Conservation (phyloP, 257 asterid species). For the Gentiana macrophylla region DNA sequence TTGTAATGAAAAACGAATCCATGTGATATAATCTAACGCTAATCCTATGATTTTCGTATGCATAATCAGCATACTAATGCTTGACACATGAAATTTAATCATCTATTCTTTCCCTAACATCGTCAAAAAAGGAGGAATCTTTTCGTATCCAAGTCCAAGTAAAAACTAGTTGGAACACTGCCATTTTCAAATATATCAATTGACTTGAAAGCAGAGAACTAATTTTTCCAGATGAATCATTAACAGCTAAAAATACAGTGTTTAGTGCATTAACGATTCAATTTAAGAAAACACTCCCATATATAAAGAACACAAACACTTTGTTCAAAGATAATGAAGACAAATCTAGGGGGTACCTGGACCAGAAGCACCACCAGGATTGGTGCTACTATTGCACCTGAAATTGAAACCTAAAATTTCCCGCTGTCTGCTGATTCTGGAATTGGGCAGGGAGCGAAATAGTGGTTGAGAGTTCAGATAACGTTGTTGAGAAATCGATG, state of each 20-base stretch:
- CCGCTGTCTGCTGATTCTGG: constrained; percentile 8
- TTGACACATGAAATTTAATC: no score
- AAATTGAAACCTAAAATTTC: constrained; percentile 17
- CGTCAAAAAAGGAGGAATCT: no score
- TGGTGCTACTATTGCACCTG: constrained; percentile 22
- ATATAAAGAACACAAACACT: not conserved
- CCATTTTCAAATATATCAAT: no score
- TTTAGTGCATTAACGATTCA: no score
- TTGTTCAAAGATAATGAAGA: not conserved
- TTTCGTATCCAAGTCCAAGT: no score
- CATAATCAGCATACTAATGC: no score
- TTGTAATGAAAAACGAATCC: no score
- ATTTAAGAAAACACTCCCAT: not conserved
- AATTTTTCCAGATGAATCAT: not conserved
- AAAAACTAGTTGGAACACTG: no score
- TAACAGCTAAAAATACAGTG: not conserved
- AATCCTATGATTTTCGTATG: no score
- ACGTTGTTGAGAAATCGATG: not conserved
- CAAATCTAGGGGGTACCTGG: constrained; percentile 3
- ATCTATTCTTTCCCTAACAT: no score
- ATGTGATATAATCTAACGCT: no score
- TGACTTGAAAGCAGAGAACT: no score
- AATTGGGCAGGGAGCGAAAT: constrained; percentile 15
- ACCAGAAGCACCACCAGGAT: constrained; percentile 29
- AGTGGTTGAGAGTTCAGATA: constrained; percentile 8